Base-by-base conservation (phyloP, 2,329 filamentous ascomycete species). In the Pseudogymnoascus sp. region DNA sequence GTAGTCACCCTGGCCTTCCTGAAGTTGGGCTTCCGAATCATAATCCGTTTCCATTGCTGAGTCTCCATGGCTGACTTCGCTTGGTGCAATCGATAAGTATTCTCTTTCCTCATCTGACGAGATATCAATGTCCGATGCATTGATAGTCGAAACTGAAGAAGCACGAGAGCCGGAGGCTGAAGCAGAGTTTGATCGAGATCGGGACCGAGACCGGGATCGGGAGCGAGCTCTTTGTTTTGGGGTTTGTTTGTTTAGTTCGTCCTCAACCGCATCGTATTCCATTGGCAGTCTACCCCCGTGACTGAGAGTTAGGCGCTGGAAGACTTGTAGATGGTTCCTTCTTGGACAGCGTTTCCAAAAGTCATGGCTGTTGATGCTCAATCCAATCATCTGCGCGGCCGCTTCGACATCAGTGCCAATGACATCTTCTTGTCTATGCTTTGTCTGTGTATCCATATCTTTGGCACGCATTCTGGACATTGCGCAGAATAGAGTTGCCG, bases 401-500 rank as follows among this genome's bases (percentile, higher is more conserved):
- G 83, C 77, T 36, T 73, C 71, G 0, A 87, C 82, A 71, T 78
- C 59, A 4, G 59, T 36, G 5, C 21, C 40, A 65, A 40, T 65
- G 23, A 39, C 18, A 26, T 12, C 34, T 59, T 64, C 34, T 21
- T 26, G n/a, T 21, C 8, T 57, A n/a, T 57, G 47, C 8, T 54
- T 54, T 16, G 14, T 31, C n/a, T 57, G 26, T 16, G 26, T 34
- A 34, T 57, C 51, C 51, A 57, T 57, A 61, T 61, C 73, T n/a
- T 67, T 67, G 4, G 85, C 79, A 62, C 86, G 81, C 23, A 91
- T 75, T 45, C 91, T 81, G 1, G 88, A 88, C 72, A 84, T 82
- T n/a, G 87, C 84, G 64, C 91, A 83, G 69, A 88, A 89, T 0
- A 95, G 76, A 0, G 85, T 79, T 0, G 88, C 84, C 57, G 89